Conservation (phyloP, 1,284 basidiomycete species). For the Rhodotorula mucilaginosa region DNA sequence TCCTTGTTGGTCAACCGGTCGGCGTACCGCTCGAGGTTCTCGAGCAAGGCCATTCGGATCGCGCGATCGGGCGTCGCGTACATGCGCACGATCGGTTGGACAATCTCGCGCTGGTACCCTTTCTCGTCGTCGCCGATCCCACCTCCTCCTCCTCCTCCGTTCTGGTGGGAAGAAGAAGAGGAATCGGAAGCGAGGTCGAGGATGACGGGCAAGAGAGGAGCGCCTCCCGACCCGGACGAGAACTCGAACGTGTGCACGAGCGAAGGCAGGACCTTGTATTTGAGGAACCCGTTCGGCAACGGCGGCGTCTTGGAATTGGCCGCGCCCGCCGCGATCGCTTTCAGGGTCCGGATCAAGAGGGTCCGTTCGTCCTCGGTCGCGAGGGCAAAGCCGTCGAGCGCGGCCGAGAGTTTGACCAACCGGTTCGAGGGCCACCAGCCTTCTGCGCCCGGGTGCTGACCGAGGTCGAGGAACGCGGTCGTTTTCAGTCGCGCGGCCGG, state of each 20-base stretch:
- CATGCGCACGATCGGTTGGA: slow-evolving; percentile 76
- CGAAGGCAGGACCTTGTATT: slow-evolving; percentile 81
- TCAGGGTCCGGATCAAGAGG: slow-evolving; percentile 60
- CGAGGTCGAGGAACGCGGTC: slow-evolving; percentile 67
- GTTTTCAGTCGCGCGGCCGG: slow-evolving; percentile 72
- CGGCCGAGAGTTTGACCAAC: slow-evolving; percentile 78
- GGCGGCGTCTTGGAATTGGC: slow-evolving; percentile 51
- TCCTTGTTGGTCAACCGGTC: slow-evolving; percentile 82
- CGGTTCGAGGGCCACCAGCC: slow-evolving; percentile 85
- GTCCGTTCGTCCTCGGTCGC: slow-evolving; percentile 78
- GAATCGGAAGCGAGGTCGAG: slow-evolving; percentile 4
- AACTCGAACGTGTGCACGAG: slow-evolving; percentile 79
- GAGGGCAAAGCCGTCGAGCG: slow-evolving; percentile 83
- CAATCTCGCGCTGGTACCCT: slow-evolving; percentile 68
- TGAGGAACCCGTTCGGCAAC: slow-evolving; percentile 83
- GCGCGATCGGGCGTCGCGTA: slow-evolving; percentile 86
- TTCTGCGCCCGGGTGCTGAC: slow-evolving; percentile 55
- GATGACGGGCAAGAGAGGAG: slow-evolving; percentile 58
- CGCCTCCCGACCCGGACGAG: slow-evolving; percentile 58
- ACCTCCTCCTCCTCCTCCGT: slow-evolving; percentile 55
- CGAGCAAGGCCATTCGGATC: slow-evolving; percentile 87
- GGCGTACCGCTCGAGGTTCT: slow-evolving; percentile 76
- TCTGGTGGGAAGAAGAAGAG: neutral
- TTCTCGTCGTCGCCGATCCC: slow-evolving; percentile 64
- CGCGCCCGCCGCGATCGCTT: slow-evolving; percentile 21